These are phyloP conservation scores for Colletotrichum filicis DNA, from an alignment of 2,329 filamentous ascomycete species.

Conservation along the genomic window DNA sequence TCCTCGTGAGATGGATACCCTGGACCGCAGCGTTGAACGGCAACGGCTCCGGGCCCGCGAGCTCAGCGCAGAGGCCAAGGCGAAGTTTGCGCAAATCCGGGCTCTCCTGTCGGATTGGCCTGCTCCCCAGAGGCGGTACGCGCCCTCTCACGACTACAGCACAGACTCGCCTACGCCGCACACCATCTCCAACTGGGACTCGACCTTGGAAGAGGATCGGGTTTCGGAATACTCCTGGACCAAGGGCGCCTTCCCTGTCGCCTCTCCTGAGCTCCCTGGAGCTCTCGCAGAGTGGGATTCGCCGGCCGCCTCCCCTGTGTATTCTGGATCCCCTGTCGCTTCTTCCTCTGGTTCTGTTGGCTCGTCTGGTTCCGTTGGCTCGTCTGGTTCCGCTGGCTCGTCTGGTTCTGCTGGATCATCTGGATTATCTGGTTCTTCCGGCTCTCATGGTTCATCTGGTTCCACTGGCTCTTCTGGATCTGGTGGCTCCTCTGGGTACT, in stretches of 20 bases:
- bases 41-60: conserved; percentile 1
- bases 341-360: not conserved
- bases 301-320: not conserved
- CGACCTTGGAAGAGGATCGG: conserved; percentile 8
- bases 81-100: conserved; percentile 12
- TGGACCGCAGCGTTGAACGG: conserved; percentile 10
- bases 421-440: not conserved
- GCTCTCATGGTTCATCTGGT: not conserved
- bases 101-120: not conserved
- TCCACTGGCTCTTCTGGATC: not conserved
- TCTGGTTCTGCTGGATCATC: not conserved
- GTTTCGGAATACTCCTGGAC: not conserved
- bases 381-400: not conserved
- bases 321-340: not conserved
- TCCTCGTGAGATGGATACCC: conserved; percentile 1
- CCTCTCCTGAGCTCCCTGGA: not conserved
- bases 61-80: not conserved
- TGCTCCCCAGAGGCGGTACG: not conserved
- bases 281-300: conserved; percentile 15
- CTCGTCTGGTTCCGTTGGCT: no score
- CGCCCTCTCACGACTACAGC: conserved; percentile 11
- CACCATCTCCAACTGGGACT: conserved; percentile 19
- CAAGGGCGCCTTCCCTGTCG: not conserved
- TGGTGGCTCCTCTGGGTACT: not conserved
- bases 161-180: conserved; percentile 10